phyloP scores from a whole-genome alignment of 2,329 filamentous ascomycete species.

The Lachnellula suecica region DNA sequence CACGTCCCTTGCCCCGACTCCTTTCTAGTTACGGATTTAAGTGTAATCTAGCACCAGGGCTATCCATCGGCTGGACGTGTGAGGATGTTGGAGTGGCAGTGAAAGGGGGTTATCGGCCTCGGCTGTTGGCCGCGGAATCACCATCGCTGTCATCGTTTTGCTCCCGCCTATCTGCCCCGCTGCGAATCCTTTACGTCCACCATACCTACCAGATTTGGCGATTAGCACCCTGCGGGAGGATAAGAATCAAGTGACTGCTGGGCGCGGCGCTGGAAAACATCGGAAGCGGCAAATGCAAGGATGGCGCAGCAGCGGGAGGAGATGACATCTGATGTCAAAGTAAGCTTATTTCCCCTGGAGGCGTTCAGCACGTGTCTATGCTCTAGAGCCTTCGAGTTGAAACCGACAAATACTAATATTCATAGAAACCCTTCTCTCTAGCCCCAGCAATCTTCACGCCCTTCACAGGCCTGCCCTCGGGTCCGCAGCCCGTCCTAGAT shows the following conservation, averaged over 20 bases:
- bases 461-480: constrained; percentile 17
- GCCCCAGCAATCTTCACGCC: constrained; percentile 26
- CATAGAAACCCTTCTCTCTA: constrained; percentile 4
- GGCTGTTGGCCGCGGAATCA: no score
- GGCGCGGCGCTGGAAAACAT: neutral
- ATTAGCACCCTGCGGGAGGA: neutral
- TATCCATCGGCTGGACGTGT: no score
- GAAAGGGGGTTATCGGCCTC: neutral
- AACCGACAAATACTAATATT: neutral
- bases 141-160: no score
- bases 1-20: neutral
- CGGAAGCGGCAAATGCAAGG: neutral
- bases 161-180: no score
- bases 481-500: constrained; percentile 1
- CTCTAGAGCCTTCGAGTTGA: neutral
- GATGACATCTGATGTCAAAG: neutral
- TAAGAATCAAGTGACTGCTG: neutral
- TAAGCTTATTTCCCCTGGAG: neutral
- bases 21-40: neutral
- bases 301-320: neutral
- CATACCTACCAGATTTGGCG: neutral
- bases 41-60: no score
- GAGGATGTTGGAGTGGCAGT: neutral
- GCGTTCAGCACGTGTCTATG: no score
- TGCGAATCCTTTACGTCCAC: neutral